Base-by-base conservation (phyloP, 2,329 filamentous ascomycete species). In the Neonectria faginata region DNA sequence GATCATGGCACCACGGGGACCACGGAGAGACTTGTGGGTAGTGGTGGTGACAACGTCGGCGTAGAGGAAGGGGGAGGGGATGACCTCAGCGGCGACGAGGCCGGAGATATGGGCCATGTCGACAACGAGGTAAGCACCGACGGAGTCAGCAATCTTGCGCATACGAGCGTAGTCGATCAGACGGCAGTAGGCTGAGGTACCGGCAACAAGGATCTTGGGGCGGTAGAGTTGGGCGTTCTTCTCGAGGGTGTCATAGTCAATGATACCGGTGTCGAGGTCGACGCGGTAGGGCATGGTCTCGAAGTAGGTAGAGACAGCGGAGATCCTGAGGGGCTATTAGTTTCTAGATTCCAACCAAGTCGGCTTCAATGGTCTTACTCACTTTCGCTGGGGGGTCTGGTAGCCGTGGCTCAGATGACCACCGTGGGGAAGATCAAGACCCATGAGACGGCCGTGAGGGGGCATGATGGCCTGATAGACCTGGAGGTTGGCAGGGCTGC, bases 41-140 rank as follows among this genome's bases (percentile, higher is more conserved):
- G 96, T 99, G 68, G 96, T 99, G 68, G 96, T 99, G 74, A 99
- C 96, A 62, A 99, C 91, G 79, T 99, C 96, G 71, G 96, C 95
- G 80, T 97, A 85, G 69, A 89, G 86, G 85, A 99, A 99, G 48
- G 96, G 96, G 53, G 93, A 94, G 68, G 94, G 93, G 78, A 98
- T 96, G 73, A 97, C 96, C 74, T 91, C 92, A 66, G 94, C 93
- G 55, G 96, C 94, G 69, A 99, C 92, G 53, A 99, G 89, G 76
- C 96, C 96, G 53, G 95, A 98, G 79, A 99, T 98, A 83, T 99
- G 96, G 62, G 96, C 96, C 93, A 99, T 99, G 77, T 99, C 96
- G 70, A 96, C 93, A 69, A 99, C 88, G 57, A 99, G 89, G 84
- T 98, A 99, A 70, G 95, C 94, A 76, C 94, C 94, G 63, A 97